Evolutionary conservation across 768 basidiomycete genomes (phyloP), one percentile per base, ranked within the genome.

Genomic region (Saitozyma podzolica): DNA sequence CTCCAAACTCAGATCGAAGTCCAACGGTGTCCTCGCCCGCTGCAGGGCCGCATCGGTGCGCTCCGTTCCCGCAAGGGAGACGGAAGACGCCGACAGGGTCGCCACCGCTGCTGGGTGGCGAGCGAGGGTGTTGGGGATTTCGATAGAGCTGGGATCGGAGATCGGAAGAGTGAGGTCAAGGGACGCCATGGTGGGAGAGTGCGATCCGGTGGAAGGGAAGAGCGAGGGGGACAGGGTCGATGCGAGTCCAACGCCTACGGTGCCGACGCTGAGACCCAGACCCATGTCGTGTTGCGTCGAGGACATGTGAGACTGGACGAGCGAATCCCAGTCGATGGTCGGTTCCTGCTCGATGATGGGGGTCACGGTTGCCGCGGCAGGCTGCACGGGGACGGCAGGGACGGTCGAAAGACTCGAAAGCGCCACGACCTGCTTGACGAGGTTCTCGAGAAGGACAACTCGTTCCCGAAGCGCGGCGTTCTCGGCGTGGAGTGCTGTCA

Each of bases 61-160:
- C 40, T 11, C 45, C n/a, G 42, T 58, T 37, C 19, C 59, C 40
- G n/a, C 61, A 10, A n/a, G 40, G n/a, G 58, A 55, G 37, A 57
- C 39, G 54, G 61, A 62, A 48, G 41, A 48, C 39, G 57, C 19
- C 40, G 69, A 59, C 50, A 43, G 45, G 70, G 74, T 72, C 74
- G 70, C 74, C 74, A 76, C 68, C 74, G 56, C 74, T 76, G 74
- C 74, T 76, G 74, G 72, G 68, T 76, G 74, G 74, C 74, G 64
- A 76, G 74, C 50, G 53, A 66, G 68, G 45, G 19, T 58, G 58
- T 54, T 42, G 58, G 42, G 42, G 56, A 49, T 51, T 40, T 64
- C 52, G 43, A 59, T 42, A 29, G 65, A 40, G 14, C 19, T 19
- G 11, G 41, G 19, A 45, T 50, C 20, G 17, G 14, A 13, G 47